These are phyloP conservation scores for Coniochaeta sp. DNA, from an alignment of 2,329 filamentous ascomycete species.

Conservation along the genomic window DNA sequence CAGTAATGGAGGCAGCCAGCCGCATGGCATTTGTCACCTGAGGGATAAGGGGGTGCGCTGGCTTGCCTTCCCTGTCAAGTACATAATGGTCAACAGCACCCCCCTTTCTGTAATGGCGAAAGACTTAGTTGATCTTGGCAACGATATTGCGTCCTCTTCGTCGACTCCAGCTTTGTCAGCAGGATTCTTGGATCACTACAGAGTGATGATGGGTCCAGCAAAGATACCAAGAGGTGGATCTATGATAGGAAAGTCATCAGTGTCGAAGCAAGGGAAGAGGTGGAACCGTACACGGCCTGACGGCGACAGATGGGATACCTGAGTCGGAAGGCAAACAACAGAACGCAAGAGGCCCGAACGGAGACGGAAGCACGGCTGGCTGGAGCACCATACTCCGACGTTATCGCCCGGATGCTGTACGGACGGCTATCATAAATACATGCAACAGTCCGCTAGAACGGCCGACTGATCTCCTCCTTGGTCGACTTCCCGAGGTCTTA, in stretches of 20 bases:
- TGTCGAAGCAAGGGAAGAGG: not conserved
- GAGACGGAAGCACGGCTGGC: not conserved
- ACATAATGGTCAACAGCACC: not conserved
- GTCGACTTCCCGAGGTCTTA: not conserved
- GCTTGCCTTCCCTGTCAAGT: not conserved
- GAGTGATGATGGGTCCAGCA: not conserved
- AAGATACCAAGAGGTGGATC: not conserved
- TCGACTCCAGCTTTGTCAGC: not conserved
- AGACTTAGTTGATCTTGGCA: not conserved
- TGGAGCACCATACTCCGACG: too few relatives aligned
- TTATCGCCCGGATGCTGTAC: too few relatives aligned
- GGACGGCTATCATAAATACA: too few relatives aligned
- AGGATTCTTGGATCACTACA: not conserved
- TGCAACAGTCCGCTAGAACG: not conserved
- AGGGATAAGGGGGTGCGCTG: not conserved
- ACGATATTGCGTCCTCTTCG: not conserved
- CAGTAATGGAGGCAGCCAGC: not conserved
- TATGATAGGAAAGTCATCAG: not conserved
- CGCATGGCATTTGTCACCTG: not conserved
- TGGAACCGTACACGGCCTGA: not conserved
- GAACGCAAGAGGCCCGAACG: not conserved
- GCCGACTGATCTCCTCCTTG: not conserved
- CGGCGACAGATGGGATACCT: not conserved
- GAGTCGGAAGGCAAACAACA: not conserved
- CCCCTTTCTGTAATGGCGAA: not conserved